Evolutionary conservation across 2,329 filamentous ascomycete species (phyloP).

Genomic region (Calonectria ilicicola): DNA sequence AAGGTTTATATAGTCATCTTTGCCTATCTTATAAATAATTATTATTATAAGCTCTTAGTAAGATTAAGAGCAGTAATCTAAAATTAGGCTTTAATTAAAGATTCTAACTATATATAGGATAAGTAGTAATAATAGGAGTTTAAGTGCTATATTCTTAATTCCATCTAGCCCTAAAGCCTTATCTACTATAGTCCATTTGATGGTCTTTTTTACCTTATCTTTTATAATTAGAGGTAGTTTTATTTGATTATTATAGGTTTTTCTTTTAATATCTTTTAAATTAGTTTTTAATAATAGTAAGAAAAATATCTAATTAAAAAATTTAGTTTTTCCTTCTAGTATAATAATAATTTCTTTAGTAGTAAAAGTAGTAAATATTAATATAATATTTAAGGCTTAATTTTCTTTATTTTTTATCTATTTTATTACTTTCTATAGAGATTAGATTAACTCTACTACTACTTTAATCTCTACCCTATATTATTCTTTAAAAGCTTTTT

Average conservation of each 20-base stretch:
- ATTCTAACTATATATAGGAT: too few relatives aligned
- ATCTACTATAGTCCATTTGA: not conserved
- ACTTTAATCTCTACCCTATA: not conserved
- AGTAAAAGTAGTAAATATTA: too few relatives aligned
- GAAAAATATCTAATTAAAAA: not conserved
- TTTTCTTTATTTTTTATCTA: too few relatives aligned
- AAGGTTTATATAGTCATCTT: not conserved
- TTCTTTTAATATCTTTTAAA: not conserved
- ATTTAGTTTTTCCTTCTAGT: too few relatives aligned
- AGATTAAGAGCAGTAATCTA: not conserved
- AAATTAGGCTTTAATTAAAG: not conserved
- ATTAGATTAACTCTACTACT: not conserved
- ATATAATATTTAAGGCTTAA: too few relatives aligned
- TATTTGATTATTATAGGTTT: not conserved
- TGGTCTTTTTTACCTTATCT: not conserved
- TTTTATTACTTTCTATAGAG: too few relatives aligned
- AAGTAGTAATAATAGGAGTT: too few relatives aligned
- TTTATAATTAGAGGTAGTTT: not conserved
- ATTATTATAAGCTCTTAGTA: not conserved
- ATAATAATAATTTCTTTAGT: too few relatives aligned
- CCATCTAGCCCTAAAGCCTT: not conserved
- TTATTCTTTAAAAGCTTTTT: not conserved
- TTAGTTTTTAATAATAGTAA: not conserved
- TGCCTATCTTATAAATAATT: not conserved
- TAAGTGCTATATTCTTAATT: not conserved